These are phyloP conservation scores for Globisporangium abappressorium DNA, from an alignment of 352 stramenopile species.

Conservation along the genomic window DNA sequence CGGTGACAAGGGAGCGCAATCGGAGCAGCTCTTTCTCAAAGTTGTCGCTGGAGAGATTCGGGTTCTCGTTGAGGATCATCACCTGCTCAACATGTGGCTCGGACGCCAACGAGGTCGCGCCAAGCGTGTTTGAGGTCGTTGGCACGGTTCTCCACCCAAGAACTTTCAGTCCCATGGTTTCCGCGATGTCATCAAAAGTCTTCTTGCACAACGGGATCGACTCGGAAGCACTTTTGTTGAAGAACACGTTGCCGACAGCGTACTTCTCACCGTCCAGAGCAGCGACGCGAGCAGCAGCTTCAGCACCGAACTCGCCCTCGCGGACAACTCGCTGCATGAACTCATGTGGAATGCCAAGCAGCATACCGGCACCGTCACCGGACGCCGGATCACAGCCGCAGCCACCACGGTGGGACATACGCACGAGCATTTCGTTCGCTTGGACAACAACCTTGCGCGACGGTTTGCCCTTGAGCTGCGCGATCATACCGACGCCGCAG, in stretches of 20 bases:
- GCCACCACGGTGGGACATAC: constrained; percentile 94
- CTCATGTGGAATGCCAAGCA: constrained; percentile 95
- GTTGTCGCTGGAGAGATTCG: constrained; percentile 51
- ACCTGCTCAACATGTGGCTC: constrained; percentile 95
- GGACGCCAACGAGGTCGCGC: constrained; percentile 90
- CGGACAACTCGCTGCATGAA: constrained; percentile 89
- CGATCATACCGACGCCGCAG: constrained; percentile 96
- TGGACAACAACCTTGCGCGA: constrained; percentile 90
- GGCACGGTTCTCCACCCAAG: constrained; percentile 92
- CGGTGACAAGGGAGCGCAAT: constrained; percentile 49
- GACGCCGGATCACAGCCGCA: constrained; percentile 95
- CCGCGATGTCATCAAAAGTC: constrained; percentile 80
- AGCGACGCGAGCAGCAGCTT: constrained; percentile 26
- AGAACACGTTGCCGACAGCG: constrained; percentile 92
- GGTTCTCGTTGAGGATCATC: constrained; percentile 87
- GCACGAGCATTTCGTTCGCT: constrained; percentile 96
- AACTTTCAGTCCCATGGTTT: constrained; percentile 88
- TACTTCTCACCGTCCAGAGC: constrained; percentile 77
- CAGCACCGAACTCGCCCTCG: constrained; percentile 68
- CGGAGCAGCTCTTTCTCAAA: constrained; percentile 92
- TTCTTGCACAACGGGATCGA: constrained; percentile 87
- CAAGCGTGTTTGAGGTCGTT: constrained; percentile 93
- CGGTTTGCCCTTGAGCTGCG: constrained; percentile 93
- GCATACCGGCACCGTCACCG: constrained; percentile 91
- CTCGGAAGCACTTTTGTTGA: constrained; percentile 60